Percentiles rank a stretch among this genome's conserved stretches.
Evolutionary conservation across 169 alveolate genomes (phyloP).

Genomic region (Plasmodium berghei): DNA sequence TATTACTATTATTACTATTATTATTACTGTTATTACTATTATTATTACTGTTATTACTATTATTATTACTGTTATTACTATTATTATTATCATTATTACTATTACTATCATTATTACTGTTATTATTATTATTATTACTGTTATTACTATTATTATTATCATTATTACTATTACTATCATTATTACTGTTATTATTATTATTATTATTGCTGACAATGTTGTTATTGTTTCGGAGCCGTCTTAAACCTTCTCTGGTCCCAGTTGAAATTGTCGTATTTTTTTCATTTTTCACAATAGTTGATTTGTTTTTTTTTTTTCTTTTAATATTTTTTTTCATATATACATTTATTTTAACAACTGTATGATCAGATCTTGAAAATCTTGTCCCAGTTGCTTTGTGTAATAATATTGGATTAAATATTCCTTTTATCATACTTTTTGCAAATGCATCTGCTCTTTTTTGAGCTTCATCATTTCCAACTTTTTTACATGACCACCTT

Average conservation of each 20-base stretch:
- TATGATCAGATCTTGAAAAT: constrained; percentile 64
- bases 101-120: too few relatives aligned
- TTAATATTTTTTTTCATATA: constrained; percentile 56
- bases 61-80: too few relatives aligned
- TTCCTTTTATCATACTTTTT: constrained; percentile 84
- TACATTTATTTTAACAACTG: constrained; percentile 67
- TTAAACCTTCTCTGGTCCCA: not conserved
- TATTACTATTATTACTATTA: too few relatives aligned
- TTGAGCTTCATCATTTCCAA: constrained; percentile 87
- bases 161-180: too few relatives aligned
- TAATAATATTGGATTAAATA: constrained; percentile 82
- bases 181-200: not conserved
- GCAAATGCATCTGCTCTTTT: constrained; percentile 86
- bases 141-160: too few relatives aligned
- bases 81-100: too few relatives aligned
- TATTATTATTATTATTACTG: too few relatives aligned
- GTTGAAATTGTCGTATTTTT: not conserved
- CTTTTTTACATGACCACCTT: constrained; percentile 88
- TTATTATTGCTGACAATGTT: not conserved
- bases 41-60: too few relatives aligned
- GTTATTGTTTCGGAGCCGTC: not conserved
- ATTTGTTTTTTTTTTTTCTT: constrained; percentile 12
- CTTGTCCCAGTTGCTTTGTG: constrained; percentile 89
- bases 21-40: too few relatives aligned
- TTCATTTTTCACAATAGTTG: not conserved